phyloP scores from a whole-genome alignment of 169 alveolate genomes.

The Eimeria tenella region DNA sequence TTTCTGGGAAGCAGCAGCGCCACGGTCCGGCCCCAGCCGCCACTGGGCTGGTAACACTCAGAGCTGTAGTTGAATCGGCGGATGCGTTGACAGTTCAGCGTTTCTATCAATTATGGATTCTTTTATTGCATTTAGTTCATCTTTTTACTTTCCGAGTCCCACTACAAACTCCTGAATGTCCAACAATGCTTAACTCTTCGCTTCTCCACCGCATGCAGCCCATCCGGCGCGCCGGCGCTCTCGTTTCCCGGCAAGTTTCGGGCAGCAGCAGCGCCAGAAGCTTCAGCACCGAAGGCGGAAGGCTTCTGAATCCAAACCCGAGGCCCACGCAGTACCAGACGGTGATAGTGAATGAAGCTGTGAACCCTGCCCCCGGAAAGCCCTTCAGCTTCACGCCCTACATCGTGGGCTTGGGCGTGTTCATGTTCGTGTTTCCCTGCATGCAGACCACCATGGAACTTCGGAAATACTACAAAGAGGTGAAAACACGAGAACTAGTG shows the following conservation, averaged over 20 bases:
- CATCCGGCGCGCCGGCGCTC: not conserved
- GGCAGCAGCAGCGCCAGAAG: not conserved
- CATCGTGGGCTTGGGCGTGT: constrained; percentile 2
- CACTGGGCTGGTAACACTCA: no score
- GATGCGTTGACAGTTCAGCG: no score
- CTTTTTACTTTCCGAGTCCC: no score
- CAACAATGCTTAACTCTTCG: not conserved
- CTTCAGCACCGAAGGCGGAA: constrained; percentile 3
- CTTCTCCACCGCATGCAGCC: constrained; percentile 37
- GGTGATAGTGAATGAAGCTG: constrained; percentile 36
- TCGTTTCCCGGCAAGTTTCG: not conserved
- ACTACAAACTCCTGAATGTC: not conserved
- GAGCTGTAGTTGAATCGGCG: no score
- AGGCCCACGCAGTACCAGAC: constrained; percentile 61
- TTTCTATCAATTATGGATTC: no score
- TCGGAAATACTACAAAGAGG: constrained; percentile 23
- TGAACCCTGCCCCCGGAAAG: constrained; percentile 43
- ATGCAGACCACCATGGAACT: constrained; percentile 50
- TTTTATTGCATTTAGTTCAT: no score
- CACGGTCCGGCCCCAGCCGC: no score
- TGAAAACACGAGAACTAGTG: not conserved
- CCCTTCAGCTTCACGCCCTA: constrained; percentile 28
- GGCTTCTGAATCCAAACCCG: constrained; percentile 19
- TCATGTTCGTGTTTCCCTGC: constrained; percentile 54
- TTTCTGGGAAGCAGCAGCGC: no score